Base-by-base conservation (phyloP, 2,329 filamentous ascomycete genomes). In the Cladosporium sp. region DNA sequence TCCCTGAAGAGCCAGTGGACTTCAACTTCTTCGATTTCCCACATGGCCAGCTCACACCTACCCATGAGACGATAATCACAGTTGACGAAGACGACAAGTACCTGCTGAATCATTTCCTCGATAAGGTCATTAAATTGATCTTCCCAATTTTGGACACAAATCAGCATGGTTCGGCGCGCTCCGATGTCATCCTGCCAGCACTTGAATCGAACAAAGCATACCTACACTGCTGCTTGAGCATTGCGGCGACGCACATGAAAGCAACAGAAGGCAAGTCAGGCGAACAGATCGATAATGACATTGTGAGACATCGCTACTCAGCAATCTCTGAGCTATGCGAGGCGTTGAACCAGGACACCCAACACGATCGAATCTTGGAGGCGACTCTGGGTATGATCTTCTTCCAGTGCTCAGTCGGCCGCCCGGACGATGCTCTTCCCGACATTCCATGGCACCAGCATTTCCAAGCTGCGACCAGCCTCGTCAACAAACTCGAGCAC, bases 361-460 rank as follows among this genome's bases (percentile, higher is more conserved):
- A 96, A 70, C 91, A 96, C 71, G 83, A 88, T 59, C 85, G 94
- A 72, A 95, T 96, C 66, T 84, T 97, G 12, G 93, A 97, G 74
- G 91, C 93, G 1, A 91, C 92, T 0, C 82, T 97, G 4, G 91
- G 90, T 52, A 91, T 97, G 84, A 96, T 97, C 71, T 94, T 96
- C 77, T 95, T 97, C 78, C 91, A 96, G 71, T 94, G 89, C 76
- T 88, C 90, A 24, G 93, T 97, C 62, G 93, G 93, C 55, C 85
- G 90, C 66, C 86, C 88, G 35, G 88, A 94, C 66, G 91, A 97
- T 70, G 83, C 83, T 47, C 84, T 97, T 22, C 88, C 90, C 15
- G 92, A 97, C 71, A 96, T 97, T 66, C 87, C 92, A 20, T 99
- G 94, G 94, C 90, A 93, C 77, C 90, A 96, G 72, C 94, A 99